Evolutionary conservation across 1,284 basidiomycete species (phyloP).

Genomic region (Pseudozyma sp.): DNA sequence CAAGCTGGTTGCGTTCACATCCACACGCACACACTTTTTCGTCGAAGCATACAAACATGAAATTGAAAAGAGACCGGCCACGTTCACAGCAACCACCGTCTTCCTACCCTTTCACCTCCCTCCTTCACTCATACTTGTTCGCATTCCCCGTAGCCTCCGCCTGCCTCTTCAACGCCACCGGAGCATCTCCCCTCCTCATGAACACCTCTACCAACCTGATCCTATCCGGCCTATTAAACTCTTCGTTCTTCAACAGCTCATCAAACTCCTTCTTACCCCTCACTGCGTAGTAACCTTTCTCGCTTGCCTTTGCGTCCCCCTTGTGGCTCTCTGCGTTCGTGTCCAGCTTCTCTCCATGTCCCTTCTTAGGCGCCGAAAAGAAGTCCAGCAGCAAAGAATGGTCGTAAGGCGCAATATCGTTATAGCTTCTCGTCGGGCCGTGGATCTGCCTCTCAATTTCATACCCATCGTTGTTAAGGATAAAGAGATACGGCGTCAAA

Average conservation of each 20-base stretch:
- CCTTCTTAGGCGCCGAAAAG: slow-evolving; percentile 29
- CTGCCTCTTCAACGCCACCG: slow-evolving; percentile 74
- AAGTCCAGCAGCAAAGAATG: slow-evolving; percentile 53
- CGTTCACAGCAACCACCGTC: background rate
- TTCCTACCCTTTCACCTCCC: too few relatives aligned
- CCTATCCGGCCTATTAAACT: slow-evolving; percentile 75
- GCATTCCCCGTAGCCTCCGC: slow-evolving; percentile 70
- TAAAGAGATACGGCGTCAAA: slow-evolving; percentile 82
- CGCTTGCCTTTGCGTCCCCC: slow-evolving; percentile 72
- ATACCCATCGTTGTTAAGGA: slow-evolving; percentile 85
- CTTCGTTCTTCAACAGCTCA: slow-evolving; percentile 74
- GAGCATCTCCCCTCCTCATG: slow-evolving; percentile 81
- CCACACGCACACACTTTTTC: too few relatives aligned
- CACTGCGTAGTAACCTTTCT: slow-evolving; percentile 77
- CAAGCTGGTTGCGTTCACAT: too few relatives aligned
- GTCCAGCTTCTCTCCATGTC: slow-evolving; percentile 6
- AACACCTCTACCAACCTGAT: slow-evolving; percentile 84
- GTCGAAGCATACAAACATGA: too few relatives aligned
- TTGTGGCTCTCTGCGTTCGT: slow-evolving; percentile 53
- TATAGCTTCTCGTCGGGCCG: slow-evolving; percentile 72
- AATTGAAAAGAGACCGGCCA: background rate
- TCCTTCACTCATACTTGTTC: slow-evolving; percentile 41
- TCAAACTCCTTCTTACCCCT: slow-evolving; percentile 77
- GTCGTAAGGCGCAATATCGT: slow-evolving; percentile 56
- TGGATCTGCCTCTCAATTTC: slow-evolving; percentile 83